phyloP scores from a whole-genome alignment of 2,329 filamentous ascomycete species.

The Ceratocystis cacaofunesta region DNA sequence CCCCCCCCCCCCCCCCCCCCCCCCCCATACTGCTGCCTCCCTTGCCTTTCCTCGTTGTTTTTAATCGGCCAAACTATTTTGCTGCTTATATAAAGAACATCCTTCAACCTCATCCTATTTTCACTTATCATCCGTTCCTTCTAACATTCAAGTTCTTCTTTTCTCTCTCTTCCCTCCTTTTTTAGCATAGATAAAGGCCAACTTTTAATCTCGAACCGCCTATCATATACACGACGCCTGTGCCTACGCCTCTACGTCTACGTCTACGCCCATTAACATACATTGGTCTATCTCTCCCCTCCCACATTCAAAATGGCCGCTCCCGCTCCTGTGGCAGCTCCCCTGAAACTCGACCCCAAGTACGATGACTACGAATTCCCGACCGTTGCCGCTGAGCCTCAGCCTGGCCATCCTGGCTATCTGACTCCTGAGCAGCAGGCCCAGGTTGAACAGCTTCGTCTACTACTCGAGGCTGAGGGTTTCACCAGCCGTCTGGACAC shows the following conservation, averaged over 20 bases:
- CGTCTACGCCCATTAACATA: background rate
- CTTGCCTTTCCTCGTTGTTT: background rate
- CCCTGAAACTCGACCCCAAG: slow-evolving; percentile 59
- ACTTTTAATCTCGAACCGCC: background rate
- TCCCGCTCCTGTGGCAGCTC: slow-evolving; percentile 13
- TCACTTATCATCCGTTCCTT: background rate
- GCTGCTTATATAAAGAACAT: background rate
- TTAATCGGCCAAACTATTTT: background rate
- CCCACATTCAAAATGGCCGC: slow-evolving; percentile 11
- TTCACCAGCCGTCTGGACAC: slow-evolving; percentile 80
- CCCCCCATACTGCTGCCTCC: background rate
- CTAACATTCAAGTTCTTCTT: background rate
- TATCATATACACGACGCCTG: background rate
- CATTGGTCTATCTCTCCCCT: background rate
- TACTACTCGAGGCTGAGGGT: slow-evolving; percentile 70
- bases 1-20: background rate
- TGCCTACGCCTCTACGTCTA: background rate
- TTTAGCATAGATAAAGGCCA: background rate
- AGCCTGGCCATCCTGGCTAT: slow-evolving; percentile 73
- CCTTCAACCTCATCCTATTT: background rate
- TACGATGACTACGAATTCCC: slow-evolving; percentile 96
- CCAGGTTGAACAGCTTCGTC: slow-evolving; percentile 70
- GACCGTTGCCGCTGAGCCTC: slow-evolving; percentile 52
- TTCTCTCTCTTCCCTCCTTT: background rate
- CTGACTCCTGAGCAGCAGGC: slow-evolving; percentile 79